Percentiles rank a stretch among this genome's conserved stretches.
phyloP scores from a whole-genome alignment of 1,284 basidiomycete species.

The Boletellus deceptivus region DNA sequence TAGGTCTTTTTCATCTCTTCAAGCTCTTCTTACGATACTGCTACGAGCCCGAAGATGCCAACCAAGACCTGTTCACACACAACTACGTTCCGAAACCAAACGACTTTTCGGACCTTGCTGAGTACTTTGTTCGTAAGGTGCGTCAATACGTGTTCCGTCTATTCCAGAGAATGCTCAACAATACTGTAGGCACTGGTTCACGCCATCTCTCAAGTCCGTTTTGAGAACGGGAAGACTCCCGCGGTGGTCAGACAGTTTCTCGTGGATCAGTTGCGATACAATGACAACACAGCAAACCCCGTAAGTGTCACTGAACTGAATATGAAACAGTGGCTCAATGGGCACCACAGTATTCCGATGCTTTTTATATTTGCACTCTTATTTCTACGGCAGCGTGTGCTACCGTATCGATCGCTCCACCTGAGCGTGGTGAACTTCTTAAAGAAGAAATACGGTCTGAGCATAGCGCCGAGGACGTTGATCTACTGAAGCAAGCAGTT shows the following conservation, averaged over 20 bases:
- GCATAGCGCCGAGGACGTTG: constrained; percentile 63
- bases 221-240: constrained; percentile 84
- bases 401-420: constrained; percentile 68
- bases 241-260: constrained; percentile 88
- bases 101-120: constrained; percentile 87
- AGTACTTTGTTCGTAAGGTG: constrained; percentile 95
- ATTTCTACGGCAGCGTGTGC: constrained; percentile 82
- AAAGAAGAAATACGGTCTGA: constrained; percentile 63
- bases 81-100: constrained; percentile 90
- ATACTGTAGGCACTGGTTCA: constrained; percentile 64
- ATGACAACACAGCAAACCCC: constrained; percentile 91
- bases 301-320: constrained; percentile 45
- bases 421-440: constrained; percentile 75
- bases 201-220: constrained; percentile 82
- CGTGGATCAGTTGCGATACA: constrained; percentile 87
- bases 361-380: constrained; percentile 85
- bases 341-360: constrained; percentile 78
- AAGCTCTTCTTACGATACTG: constrained; percentile 95
- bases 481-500: constrained; percentile 68
- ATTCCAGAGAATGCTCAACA: constrained; percentile 6
- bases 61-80: constrained; percentile 79
- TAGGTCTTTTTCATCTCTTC: constrained; percentile 94
- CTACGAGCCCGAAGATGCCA: constrained; percentile 78
- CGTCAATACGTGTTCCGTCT: constrained; percentile 7
- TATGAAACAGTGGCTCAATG: constrained; percentile 11